Evolutionary conservation across 1,284 basidiomycete species (phyloP).

Genomic region (Leccinum proliferum): DNA sequence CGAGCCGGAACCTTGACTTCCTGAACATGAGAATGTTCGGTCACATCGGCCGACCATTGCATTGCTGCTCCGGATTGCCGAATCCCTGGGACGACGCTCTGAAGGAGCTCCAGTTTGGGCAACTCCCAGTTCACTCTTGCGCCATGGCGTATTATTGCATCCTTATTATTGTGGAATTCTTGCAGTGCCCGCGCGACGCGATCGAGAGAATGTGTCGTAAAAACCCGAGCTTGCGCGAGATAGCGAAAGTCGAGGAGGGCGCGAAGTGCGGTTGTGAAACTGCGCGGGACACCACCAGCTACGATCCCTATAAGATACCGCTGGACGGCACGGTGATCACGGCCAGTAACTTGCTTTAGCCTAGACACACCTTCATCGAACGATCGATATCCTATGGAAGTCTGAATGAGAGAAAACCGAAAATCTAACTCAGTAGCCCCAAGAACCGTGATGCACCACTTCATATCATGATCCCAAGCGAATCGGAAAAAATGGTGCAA

Average conservation of each 20-base stretch:
- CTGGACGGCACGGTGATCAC: conserved; percentile 2
- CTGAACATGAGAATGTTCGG: conserved; percentile 2
- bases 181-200: background rate
- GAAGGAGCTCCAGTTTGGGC: background rate
- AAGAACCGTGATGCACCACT: conserved; percentile 5
- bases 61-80: conserved; percentile 1
- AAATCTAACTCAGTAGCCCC: conserved; percentile 5
- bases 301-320: conserved; percentile 1
- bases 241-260: background rate
- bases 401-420: conserved; percentile 7
- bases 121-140: background rate
- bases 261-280: conserved; percentile 1
- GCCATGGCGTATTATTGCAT: background rate
- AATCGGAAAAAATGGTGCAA: conserved; percentile 5
- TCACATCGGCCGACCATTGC: conserved; percentile 6
- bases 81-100: background rate
- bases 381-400: background rate
- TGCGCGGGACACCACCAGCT: background rate
- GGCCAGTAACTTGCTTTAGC: background rate
- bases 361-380: conserved; percentile 6
- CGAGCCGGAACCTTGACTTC: conserved; percentile 6
- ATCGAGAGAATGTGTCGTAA: background rate
- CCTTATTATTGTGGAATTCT: conserved; percentile 8
- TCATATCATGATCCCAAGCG: conserved; percentile 1
- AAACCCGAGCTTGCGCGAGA: conserved; percentile 4